These are phyloP conservation scores for Silene noctiflora DNA, from an alignment of 179 eudicot species.

Conservation along the genomic window DNA sequence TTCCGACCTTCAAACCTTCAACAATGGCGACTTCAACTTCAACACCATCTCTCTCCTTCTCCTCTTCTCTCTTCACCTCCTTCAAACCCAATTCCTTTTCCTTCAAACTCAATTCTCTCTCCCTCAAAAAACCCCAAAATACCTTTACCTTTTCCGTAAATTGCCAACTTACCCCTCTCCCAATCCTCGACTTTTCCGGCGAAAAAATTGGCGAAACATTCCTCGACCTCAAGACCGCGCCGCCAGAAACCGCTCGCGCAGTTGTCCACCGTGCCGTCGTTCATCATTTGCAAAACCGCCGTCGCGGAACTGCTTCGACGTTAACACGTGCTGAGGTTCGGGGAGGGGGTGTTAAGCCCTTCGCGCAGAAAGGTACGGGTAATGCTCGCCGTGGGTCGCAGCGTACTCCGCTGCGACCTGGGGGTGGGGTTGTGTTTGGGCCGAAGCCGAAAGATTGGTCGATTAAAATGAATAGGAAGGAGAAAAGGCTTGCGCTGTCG, in stretches of 20 bases:
- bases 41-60: slow-evolving; percentile 41
- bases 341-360: slow-evolving; percentile 89
- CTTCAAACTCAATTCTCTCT: slow-evolving; percentile 14
- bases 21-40: slow-evolving; percentile 37
- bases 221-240: slow-evolving; percentile 70
- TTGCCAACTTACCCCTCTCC: slow-evolving; percentile 64
- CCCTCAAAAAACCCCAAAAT: slow-evolving; percentile 14
- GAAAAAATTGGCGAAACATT: slow-evolving; percentile 57
- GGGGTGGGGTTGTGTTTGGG: slow-evolving; percentile 87
- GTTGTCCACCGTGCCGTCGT: slow-evolving; percentile 92
- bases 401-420: slow-evolving; percentile 82
- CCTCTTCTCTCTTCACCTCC: slow-evolving; percentile 44
- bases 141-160: slow-evolving; percentile 32
- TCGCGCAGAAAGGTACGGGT: slow-evolving; percentile 84
- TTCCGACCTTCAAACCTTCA: neutral
- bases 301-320: slow-evolving; percentile 97
- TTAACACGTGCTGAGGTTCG: slow-evolving; percentile 90
- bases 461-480: slow-evolving; percentile 79
- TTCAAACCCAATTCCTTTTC: neutral
- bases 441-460: slow-evolving; percentile 93
- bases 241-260: slow-evolving; percentile 80
- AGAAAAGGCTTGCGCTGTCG: slow-evolving; percentile 70
- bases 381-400: slow-evolving; percentile 84
- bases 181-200: slow-evolving; percentile 75
- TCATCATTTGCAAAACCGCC: slow-evolving; percentile 69